Percentiles rank a stretch among this genome's conserved stretches.
Conservation (phyloP, 768 basidiomycete genomes). For the Chiua virens region DNA sequence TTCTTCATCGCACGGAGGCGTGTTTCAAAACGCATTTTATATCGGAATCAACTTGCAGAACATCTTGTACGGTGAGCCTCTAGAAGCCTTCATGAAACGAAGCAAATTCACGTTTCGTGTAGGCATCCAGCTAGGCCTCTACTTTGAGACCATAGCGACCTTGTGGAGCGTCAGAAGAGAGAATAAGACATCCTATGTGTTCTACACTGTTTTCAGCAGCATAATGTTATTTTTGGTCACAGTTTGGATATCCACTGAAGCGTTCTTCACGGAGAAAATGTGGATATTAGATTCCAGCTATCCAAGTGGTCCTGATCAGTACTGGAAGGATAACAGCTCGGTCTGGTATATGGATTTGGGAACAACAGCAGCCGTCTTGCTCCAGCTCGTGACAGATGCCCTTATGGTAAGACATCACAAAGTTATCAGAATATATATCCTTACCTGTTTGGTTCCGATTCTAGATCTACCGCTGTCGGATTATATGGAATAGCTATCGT, state of each 20-base stretch:
- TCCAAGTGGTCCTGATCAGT: constrained; percentile 36
- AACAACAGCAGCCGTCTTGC: constrained; percentile 20
- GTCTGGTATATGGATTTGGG: constrained; percentile 31
- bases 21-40: constrained; percentile 14
- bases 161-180: constrained; percentile 3
- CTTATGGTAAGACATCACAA: constrained; percentile 14
- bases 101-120: background rate
- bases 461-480: constrained; percentile 40
- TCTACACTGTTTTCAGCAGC: constrained; percentile 27
- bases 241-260: constrained; percentile 22
- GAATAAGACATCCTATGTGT: constrained; percentile 7
- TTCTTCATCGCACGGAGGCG: background rate
- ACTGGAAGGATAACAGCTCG: constrained; percentile 24
- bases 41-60: constrained; percentile 16
- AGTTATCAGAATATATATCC: background rate
- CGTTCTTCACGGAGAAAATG: constrained; percentile 30
- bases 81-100: background rate
- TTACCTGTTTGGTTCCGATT: constrained; percentile 12
- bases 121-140: constrained; percentile 27
- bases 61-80: constrained; percentile 23
- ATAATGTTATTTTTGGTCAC: constrained; percentile 29
- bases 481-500: constrained; percentile 30
- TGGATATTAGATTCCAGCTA: constrained; percentile 36
- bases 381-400: constrained; percentile 38
- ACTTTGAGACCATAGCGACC: constrained; percentile 20